phyloP scores from a whole-genome alignment of 1,284 basidiomycete species.

The Coniferiporia weirii region DNA sequence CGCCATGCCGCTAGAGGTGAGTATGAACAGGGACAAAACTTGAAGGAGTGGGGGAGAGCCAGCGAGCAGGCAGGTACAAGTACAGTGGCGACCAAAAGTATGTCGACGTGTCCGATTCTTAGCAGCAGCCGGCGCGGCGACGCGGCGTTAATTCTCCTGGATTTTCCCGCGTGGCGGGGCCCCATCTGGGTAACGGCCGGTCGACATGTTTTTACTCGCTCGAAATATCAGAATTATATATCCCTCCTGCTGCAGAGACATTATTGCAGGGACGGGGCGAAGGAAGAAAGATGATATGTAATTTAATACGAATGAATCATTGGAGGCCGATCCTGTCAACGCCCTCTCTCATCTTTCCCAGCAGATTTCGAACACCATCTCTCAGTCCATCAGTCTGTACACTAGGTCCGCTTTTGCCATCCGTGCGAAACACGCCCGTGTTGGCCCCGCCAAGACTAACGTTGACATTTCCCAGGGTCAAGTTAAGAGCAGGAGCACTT shows the following conservation, averaged over 20 bases:
- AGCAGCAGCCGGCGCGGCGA: not conserved
- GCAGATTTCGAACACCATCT: constrained; percentile 79
- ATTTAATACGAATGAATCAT: not conserved
- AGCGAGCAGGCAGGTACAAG: not conserved
- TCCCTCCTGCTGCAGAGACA: no score
- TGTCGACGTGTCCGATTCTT: constrained; percentile 2
- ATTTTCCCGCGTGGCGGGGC: not conserved
- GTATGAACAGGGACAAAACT: constrained; percentile 25
- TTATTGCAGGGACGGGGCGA: no score
- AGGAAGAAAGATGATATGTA: not conserved
- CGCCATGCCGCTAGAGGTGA: constrained; percentile 46
- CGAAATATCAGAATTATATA: no score
- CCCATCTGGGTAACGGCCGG: not conserved
- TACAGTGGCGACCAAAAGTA: not conserved
- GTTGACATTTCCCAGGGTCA: constrained; percentile 88
- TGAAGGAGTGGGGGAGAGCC: constrained; percentile 21
- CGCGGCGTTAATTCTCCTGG: not conserved
- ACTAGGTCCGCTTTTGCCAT: constrained; percentile 58
- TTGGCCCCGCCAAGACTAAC: constrained; percentile 85
- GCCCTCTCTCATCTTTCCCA: constrained; percentile 85
- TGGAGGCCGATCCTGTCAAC: constrained; percentile 65
- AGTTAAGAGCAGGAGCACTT: constrained; percentile 70
- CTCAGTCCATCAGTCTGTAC: constrained; percentile 80
- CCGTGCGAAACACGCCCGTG: constrained; percentile 77
- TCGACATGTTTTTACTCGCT: no score